Evolutionary conservation across 2,329 filamentous ascomycete genomes (phyloP), one percentile per base, ranked within the genome.

Genomic region (Hymenoscyphus fructigenus): DNA sequence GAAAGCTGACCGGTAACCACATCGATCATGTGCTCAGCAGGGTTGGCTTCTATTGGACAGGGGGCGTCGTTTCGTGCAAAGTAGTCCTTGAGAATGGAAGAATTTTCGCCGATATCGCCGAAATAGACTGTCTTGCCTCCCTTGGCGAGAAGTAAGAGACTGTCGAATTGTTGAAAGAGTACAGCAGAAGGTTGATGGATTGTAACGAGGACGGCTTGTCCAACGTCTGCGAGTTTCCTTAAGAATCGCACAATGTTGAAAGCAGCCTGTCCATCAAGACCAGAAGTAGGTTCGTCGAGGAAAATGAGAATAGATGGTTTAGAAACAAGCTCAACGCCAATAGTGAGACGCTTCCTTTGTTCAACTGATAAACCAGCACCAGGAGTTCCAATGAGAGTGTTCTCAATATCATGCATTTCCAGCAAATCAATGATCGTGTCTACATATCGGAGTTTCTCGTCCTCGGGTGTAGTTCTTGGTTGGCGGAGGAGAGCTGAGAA

Each of bases 401-500:
- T 84, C 14, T 87, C 85, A 64, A 88, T 90, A 61, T 89, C 86
- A 32, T 84, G 78, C 86, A 90, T 89, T 73, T 86, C 84, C 28
- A 90, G 79, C 80, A 90, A 85, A 38, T 74, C 67, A 26, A 75
- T 63, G 26, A 97, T 91, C 73, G 96, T 91, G 59, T 95, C 88
- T n/a, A 97, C 93, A 69, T 97, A 73, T 83, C 87, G 89, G 4
- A 94, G 79, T 81, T 97, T 97, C 75, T 97, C 92, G 55, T 85
- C 80, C 14, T 83, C 84, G 1, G 91, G 82, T 17, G 91, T 84
- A 60, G 89, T 83, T 62, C 86, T 87, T 0, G 93, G 91, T 75
- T 97, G 93, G 65, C 94, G 90, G 53, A 97, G 88, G 5, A 94
- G 78, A n/a, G 93, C 93, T 71, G 89, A 93, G 78, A 97, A 97